Evolutionary conservation across 2,329 filamentous ascomycete species (phyloP), one percentile per base, ranked within the genome.

Genomic region (Aspergillus neoniger): DNA sequence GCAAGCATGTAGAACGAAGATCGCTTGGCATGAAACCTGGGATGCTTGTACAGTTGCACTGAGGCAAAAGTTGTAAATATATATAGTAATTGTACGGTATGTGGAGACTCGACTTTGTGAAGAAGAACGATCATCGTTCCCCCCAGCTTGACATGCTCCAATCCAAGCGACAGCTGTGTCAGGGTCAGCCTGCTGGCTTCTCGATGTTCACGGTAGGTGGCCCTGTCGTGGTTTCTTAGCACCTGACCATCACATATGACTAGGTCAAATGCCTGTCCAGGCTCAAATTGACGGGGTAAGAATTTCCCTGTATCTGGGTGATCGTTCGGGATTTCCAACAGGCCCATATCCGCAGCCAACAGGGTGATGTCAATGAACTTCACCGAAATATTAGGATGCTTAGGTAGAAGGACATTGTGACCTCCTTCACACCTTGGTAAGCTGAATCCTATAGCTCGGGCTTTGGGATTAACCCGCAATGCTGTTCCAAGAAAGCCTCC

Each of bases 1-100:
- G 82, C 83, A 9, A 86, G 61, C 66, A 85, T 72, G 65, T 86
- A 86, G 63, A 85, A 86, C 0, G 82, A 85, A 0, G 79, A 82
- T 4, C 78, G 71, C 19, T 70, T 80, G 1, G 65, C 67, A 59
- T 86, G 81, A 2, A 60, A 65, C 1, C 7, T 67, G 1, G 7
- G 63, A 0, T 81, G 81, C 65, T 86, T 86, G 67, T 77, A 81
- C 0, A 84, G 63, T 21, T 59, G 44, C 0, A 85, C 65, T 0
- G 67, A 48, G 0, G 81, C 71, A 57, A 86, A 82, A n/a, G 69
- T 66, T 14, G 56, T 63, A 43, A 86, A 81, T 0, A 61, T 67
- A 14, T 75, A 66, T 9, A 86, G 47, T 0, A 81, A 49, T 0
- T 66, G 48, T 2, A 79, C 69, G 0, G 73, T 79, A 14, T 74